Conservation (phyloP, 73 alveolate genomes). For the Durusdinium trenchii region DNA sequence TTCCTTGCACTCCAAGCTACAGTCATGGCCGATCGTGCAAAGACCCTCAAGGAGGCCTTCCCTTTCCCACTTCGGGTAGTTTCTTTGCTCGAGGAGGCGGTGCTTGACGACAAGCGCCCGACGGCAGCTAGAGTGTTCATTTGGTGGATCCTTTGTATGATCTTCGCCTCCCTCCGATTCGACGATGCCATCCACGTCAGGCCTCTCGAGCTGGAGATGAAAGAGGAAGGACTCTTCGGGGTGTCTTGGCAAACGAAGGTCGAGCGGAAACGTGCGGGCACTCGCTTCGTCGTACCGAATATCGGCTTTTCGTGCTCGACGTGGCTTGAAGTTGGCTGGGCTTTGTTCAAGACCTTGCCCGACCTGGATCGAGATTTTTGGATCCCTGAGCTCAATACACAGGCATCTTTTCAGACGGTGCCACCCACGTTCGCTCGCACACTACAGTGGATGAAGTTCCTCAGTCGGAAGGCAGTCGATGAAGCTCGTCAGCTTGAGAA, state of each 20-base stretch:
- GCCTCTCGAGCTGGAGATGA: neutral
- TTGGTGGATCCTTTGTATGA: neutral
- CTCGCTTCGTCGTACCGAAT: neutral
- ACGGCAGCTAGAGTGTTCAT: neutral
- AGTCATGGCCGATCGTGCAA: neutral
- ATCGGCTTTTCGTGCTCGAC: neutral
- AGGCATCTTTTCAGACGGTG: neutral
- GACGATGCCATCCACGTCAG: slow-evolving; percentile 51
- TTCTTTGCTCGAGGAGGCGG: neutral
- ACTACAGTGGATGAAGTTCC: neutral
- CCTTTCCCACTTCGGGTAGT: neutral
- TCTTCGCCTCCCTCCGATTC: slow-evolving; percentile 1
- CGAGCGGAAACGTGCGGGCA: neutral
- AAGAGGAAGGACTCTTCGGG: neutral
- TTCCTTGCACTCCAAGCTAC: neutral
- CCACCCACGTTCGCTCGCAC: neutral
- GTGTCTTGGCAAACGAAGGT: slow-evolving; percentile 48
- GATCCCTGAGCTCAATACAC: neutral
- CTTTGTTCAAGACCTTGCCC: neutral
- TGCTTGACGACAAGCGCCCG: neutral
- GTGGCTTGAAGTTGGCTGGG: neutral
- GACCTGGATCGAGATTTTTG: neutral
- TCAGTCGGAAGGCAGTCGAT: neutral
- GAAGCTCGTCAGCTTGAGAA: neutral
- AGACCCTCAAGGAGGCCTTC: slow-evolving; percentile 18